phyloP scores from a whole-genome alignment of 257 asterid species.

The Nicotiana sylvestris region DNA sequence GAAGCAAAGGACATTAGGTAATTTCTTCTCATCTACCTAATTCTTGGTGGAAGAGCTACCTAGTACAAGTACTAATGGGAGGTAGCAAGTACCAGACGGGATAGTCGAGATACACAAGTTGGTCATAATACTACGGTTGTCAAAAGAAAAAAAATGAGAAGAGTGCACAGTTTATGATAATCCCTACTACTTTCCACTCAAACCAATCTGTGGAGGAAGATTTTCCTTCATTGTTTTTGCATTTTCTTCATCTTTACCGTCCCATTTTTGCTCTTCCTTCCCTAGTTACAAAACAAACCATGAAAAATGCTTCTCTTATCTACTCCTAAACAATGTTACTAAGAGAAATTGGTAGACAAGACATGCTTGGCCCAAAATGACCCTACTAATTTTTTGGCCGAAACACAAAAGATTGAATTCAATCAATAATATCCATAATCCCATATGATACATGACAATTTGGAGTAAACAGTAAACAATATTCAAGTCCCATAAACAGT shows the following conservation, averaged over 20 bases:
- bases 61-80: neutral
- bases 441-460: neutral
- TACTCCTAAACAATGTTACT: neutral
- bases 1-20: neutral
- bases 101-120: neutral
- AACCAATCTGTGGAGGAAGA: neutral
- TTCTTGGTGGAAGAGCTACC: neutral
- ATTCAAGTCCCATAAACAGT: neutral
- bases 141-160: neutral
- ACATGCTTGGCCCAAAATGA: neutral
- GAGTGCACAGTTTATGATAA: neutral
- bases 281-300: neutral
- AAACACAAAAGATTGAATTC: neutral
- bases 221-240: neutral
- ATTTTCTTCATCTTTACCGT: neutral
- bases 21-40: neutral
- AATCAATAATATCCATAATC: neutral
- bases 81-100: neutral
- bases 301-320: neutral
- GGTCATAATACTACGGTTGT: neutral
- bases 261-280: neutral
- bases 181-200: neutral
- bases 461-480: neutral
- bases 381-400: neutral
- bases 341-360: neutral